Evolutionary conservation across 768 basidiomycete species (phyloP).

Genomic region (Boletus fagicola): DNA sequence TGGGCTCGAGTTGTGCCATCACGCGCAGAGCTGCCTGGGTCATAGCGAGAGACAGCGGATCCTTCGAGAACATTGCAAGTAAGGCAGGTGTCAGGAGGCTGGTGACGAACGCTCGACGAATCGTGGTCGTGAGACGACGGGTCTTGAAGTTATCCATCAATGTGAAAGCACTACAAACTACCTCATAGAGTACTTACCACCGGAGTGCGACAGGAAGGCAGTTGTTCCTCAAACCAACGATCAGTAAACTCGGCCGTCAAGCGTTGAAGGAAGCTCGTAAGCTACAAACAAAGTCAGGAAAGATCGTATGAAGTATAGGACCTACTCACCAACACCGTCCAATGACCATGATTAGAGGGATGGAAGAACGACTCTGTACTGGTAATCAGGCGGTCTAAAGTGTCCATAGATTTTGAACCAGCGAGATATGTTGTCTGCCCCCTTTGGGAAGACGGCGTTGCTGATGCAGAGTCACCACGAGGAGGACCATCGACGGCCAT

Average conservation of each 20-base stretch:
- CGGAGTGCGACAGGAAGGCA: constrained; percentile 75
- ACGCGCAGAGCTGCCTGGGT: constrained; percentile 77
- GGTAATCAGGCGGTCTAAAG: constrained; percentile 82
- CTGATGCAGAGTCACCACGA: constrained; percentile 43
- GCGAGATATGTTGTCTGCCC: constrained; percentile 59
- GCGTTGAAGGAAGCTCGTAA: constrained; percentile 81
- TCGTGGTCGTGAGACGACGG: constrained; percentile 74
- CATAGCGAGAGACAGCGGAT: constrained; percentile 73
- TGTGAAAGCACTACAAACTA: background rate
- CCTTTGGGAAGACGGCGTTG: constrained; percentile 67
- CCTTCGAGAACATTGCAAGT: constrained; percentile 89
- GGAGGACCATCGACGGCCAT: constrained; percentile 78
- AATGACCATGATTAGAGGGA: constrained; percentile 86
- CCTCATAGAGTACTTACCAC: constrained; percentile 36
- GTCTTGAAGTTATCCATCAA: constrained; percentile 38
- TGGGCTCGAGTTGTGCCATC: constrained; percentile 78
- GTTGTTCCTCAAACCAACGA: constrained; percentile 77
- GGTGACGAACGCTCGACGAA: constrained; percentile 79
- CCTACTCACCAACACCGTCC: constrained; percentile 49
- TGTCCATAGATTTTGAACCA: constrained; percentile 85
- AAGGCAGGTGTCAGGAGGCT: constrained; percentile 83
- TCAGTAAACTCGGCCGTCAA: constrained; percentile 75
- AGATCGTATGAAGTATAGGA: background rate
- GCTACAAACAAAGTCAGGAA: constrained; percentile 37
- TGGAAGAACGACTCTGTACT: constrained; percentile 96